Percentiles rank a stretch among this genome's conserved stretches.
Evolutionary conservation across 768 basidiomycete species (phyloP).

Genomic region (Russula compacta): DNA sequence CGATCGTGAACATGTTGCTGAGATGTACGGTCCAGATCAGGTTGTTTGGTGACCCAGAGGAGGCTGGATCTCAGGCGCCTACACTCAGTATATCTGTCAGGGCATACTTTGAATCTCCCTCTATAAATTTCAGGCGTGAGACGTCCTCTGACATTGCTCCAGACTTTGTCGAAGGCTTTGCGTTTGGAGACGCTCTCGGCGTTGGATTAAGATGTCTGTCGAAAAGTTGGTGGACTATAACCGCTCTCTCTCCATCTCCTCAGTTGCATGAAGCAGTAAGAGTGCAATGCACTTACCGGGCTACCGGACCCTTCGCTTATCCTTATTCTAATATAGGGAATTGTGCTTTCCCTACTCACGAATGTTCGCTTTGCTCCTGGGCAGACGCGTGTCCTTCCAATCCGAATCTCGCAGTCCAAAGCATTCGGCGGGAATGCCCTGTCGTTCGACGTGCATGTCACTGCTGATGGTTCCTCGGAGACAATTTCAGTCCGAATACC

Average conservation of each 20-base stretch:
- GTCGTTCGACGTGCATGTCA: constrained; percentile 32
- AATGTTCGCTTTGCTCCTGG: constrained; percentile 1
- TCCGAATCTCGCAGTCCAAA: constrained; percentile 36
- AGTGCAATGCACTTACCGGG: constrained; percentile 8
- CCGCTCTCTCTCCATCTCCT: constrained; percentile 20
- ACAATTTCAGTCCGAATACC: constrained; percentile 34
- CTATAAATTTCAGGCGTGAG: constrained; percentile 32
- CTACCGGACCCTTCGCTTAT: not conserved
- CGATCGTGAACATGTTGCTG: not conserved
- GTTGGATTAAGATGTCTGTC: constrained; percentile 45
- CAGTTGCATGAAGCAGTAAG: not conserved
- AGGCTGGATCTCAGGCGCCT: constrained; percentile 33
- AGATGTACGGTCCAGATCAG: constrained; percentile 45
- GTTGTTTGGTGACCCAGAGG: constrained; percentile 68
- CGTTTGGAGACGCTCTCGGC: constrained; percentile 65
- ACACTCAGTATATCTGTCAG: constrained; percentile 43
- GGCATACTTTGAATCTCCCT: constrained; percentile 32
- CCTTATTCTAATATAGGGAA: constrained; percentile 1
- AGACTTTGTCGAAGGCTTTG: constrained; percentile 66
- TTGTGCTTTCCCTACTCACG: not conserved
- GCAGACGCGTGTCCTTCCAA: constrained; percentile 41
- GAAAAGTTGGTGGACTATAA: constrained; percentile 47
- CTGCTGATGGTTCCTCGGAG: constrained; percentile 15
- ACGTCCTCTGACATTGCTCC: constrained; percentile 46
- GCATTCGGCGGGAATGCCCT: constrained; percentile 32